Evolutionary conservation across 768 basidiomycete species (phyloP), one percentile per base, ranked within the genome.

Genomic region (Panaeolus papilionaceus): DNA sequence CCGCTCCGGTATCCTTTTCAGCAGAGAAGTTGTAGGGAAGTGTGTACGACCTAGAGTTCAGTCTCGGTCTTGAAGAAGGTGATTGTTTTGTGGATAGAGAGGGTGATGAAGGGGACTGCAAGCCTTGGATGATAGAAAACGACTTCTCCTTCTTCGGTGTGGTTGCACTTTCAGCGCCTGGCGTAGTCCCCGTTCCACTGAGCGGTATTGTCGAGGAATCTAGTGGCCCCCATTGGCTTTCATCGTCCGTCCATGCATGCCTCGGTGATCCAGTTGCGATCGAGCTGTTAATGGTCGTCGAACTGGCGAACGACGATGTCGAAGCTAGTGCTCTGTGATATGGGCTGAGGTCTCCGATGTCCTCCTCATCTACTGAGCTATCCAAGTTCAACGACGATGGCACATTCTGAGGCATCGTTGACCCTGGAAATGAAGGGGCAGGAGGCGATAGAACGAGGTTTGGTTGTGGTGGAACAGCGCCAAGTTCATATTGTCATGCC

Each of bases 1-100:
- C 76, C 23, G 74, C 63, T 10, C 79, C 76, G 23, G 83, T 73
- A 26, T 79, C 73, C 3, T 65, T 58, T 58, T 58, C 54, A 28
- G 3, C 33, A 18, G 68, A 64, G 87, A 84, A 58, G 84, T 75
- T 1, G 87, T 87, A 62, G 75, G 80, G 11, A 87, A 86, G 20
- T 86, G 81, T 26, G 80, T 75, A 9, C 85, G 64, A 10, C 71
- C 68, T 9, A 66, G 54, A 9, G 74, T 72, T 51, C 68, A 37
- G 10, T 16, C 54, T 58, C 4, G 54, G 54, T 58, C 54, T 28
- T 33, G n/a, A 28, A 58, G 11, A 28, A 37, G 28, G 11, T 33
- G 33, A 18, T 28, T 58, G 26, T 14, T 16, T 58, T 0, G 54
- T 64, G 14, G 70, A 40, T 10, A 75, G 58, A 20, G 71, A 70